Percentiles rank a stretch among this genome's conserved stretches.
phyloP scores from a whole-genome alignment of 306 rosid genomes.

The Datisca glomerata region DNA sequence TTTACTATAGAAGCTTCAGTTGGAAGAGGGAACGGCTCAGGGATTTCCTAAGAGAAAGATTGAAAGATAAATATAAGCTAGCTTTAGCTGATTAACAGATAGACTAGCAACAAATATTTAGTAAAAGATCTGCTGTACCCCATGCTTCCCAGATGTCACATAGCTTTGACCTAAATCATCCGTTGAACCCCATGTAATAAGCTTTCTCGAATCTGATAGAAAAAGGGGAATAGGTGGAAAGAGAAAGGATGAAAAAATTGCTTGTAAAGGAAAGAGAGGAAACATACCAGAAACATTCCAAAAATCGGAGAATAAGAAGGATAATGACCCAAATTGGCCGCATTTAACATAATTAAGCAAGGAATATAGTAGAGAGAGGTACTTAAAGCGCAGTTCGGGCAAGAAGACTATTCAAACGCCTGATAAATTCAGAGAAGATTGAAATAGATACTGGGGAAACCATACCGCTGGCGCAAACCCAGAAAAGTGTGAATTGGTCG shows the following conservation, averaged over 20 bases:
- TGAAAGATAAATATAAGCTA: conserved; percentile 12
- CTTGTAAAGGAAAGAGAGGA: not conserved
- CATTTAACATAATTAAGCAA: too few relatives aligned
- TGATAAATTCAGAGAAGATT: too few relatives aligned
- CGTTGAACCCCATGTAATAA: conserved; percentile 94
- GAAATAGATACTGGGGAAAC: too few relatives aligned
- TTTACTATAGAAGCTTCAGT: conserved; percentile 42
- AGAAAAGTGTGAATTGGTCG: too few relatives aligned
- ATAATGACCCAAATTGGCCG: too few relatives aligned
- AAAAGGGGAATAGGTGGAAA: conserved; percentile 6
- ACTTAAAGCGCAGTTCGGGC: too few relatives aligned
- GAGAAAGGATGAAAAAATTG: conserved; percentile 5
- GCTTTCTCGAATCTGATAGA: conserved; percentile 63
- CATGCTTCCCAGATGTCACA: conserved; percentile 89
- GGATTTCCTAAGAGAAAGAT: conserved; percentile 59
- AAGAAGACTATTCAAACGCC: too few relatives aligned
- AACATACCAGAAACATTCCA: not conserved
- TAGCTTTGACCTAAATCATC: conserved; percentile 98
- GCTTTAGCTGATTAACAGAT: conserved; percentile 8
- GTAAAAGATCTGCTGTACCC: too few relatives aligned
- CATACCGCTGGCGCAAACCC: too few relatives aligned
- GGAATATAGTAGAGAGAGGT: too few relatives aligned
- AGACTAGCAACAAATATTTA: too few relatives aligned
- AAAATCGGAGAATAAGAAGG: too few relatives aligned
- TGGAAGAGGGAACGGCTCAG: conserved; percentile 91